Evolutionary conservation across 352 stramenopile genomes (phyloP).

Genomic region (Pythium insidiosum): DNA sequence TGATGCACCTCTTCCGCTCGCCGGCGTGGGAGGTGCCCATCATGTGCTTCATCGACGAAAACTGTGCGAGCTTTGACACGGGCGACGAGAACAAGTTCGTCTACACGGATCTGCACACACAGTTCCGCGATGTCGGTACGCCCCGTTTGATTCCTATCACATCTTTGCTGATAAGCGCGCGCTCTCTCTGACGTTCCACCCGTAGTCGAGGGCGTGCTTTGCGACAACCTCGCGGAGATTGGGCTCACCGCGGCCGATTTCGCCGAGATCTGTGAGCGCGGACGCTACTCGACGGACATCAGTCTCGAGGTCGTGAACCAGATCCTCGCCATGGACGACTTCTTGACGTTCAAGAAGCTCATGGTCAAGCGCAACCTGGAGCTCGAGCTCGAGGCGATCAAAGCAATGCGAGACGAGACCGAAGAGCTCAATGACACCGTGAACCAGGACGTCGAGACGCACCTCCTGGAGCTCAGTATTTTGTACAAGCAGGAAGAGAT

Average conservation of each 20-base stretch:
- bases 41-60: conserved; percentile 88
- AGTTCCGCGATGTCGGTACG: conserved; percentile 65
- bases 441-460: conserved; percentile 28
- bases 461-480: conserved; percentile 81
- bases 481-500: conserved; percentile 85
- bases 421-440: conserved; percentile 6
- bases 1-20: conserved; percentile 84
- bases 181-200: not conserved
- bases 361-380: conserved; percentile 90
- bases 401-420: conserved; percentile 57
- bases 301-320: conserved; percentile 79
- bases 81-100: conserved; percentile 88
- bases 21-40: conserved; percentile 80
- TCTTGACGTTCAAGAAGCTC: conserved; percentile 89
- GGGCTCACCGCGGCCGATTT: conserved; percentile 81
- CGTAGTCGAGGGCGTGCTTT: conserved; percentile 66
- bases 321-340: conserved; percentile 87
- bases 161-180: not conserved
- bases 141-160: not conserved
- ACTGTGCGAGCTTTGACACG: conserved; percentile 85
- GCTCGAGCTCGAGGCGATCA: conserved; percentile 85
- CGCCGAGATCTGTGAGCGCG: conserved; percentile 69
- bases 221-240: conserved; percentile 77
- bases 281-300: conserved; percentile 46
- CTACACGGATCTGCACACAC: conserved; percentile 77